These are phyloP conservation scores for Yamadazyma membranifaciens DNA, from an alignment of 1,139 yeast species.

Conservation along the genomic window DNA sequence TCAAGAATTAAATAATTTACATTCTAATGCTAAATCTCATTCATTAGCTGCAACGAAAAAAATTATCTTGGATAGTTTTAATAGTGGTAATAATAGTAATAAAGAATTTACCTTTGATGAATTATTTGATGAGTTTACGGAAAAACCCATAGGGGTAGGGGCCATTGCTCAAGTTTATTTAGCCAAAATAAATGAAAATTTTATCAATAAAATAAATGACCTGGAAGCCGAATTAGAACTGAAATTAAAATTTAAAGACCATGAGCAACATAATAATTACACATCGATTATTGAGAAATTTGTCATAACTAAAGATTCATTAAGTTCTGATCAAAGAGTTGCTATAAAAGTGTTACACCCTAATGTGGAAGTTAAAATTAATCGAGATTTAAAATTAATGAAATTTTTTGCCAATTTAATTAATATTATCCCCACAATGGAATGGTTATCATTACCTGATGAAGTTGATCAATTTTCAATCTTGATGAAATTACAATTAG, in stretches of 20 bases:
- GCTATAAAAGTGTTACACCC: constrained; percentile 96
- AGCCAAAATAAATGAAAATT: constrained; percentile 58
- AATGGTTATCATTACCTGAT: constrained; percentile 93
- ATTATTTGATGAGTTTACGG: constrained; percentile 76
- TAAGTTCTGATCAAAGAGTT: constrained; percentile 55
- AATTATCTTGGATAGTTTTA: constrained; percentile 61
- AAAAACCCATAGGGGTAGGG: constrained; percentile 86
- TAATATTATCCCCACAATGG: constrained; percentile 85
- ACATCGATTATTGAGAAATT: constrained; percentile 33
- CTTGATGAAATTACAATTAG: constrained; percentile 86
- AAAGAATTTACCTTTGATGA: constrained; percentile 59
- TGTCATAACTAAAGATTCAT: constrained; percentile 33
- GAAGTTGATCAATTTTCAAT: constrained; percentile 87
- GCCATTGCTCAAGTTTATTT: constrained; percentile 96
- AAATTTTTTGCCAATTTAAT: constrained; percentile 68
- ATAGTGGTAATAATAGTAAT: constrained; percentile 23
- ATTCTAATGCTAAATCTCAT: constrained; percentile 82
- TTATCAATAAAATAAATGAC: constrained; percentile 34
- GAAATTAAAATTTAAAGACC: constrained; percentile 12
- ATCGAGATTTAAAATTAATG: constrained; percentile 85
- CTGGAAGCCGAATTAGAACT: constrained; percentile 24
- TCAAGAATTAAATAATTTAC: constrained; percentile 70
- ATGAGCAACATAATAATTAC: constrained; percentile 8
- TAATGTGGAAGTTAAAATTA: constrained; percentile 64
- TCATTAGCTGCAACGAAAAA: constrained; percentile 57